These are phyloP conservation scores for Cladosporium phlei DNA, from an alignment of 2,329 filamentous ascomycete species.

Conservation along the genomic window DNA sequence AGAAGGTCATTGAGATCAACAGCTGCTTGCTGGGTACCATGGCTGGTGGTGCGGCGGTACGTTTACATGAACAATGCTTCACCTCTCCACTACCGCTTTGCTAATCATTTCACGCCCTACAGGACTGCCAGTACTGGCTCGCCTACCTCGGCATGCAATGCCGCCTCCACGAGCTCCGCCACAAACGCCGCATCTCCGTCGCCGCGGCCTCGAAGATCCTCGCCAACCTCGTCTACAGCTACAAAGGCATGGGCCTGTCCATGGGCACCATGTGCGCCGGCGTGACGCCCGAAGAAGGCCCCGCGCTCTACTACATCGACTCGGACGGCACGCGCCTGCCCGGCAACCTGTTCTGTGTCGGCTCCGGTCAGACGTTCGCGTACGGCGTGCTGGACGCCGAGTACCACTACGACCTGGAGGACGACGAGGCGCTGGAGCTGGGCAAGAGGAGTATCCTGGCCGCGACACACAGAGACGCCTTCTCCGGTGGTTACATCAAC, in stretches of 20 bases:
- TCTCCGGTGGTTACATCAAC: conserved; percentile 97
- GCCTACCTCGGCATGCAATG: conserved; percentile 99
- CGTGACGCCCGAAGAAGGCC: conserved; percentile 90
- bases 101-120: conserved; percentile 6
- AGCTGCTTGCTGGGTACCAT: conserved; percentile 90
- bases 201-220: conserved; percentile 97
- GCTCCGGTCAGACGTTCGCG: conserved; percentile 95
- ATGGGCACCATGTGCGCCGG: conserved; percentile 99
- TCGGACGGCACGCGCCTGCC: conserved; percentile 88
- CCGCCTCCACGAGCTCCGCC: conserved; percentile 95
- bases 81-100: background rate
- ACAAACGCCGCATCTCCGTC: conserved; percentile 98
- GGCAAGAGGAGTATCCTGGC: conserved; percentile 90
- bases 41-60: conserved; percentile 89
- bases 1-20: conserved; percentile 99
- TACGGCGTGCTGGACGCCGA: conserved; percentile 96
- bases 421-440: conserved; percentile 84
- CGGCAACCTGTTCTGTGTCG: conserved; percentile 97
- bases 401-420: conserved; percentile 83
- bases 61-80: no score
- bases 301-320: conserved; percentile 98
- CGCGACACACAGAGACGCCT: conserved; percentile 96
- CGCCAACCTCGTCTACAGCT: conserved; percentile 94
- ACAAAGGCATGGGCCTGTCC: conserved; percentile 97
- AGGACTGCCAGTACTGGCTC: conserved; percentile 99